A percentile compares a stretch with the other conserved stretches of the same genome.
These are phyloP conservation scores for Starmerella floris DNA, from an alignment of 805 yeast species.

Conservation along the genomic window DNA sequence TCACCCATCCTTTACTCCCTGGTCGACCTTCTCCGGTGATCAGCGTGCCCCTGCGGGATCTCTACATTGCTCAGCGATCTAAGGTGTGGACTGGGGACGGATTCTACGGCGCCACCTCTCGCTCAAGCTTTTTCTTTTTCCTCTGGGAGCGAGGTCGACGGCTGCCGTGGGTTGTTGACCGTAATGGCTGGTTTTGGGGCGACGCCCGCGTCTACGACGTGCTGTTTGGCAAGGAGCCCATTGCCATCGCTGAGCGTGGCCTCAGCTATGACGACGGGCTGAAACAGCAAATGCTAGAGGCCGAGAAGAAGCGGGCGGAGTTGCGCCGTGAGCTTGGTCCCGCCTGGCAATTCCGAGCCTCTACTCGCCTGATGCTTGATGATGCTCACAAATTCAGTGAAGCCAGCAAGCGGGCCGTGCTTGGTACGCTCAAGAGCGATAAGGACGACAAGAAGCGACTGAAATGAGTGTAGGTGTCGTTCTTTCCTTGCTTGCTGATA, in stretches of 20 bases:
- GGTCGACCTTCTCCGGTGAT: conserved; percentile 63
- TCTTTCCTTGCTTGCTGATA: no score
- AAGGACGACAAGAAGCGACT: conserved; percentile 2
- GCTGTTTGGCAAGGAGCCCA: conserved; percentile 63
- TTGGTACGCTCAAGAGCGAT: conserved; percentile 7
- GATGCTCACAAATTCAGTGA: conserved; percentile 28
- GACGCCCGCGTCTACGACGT: conserved; percentile 77
- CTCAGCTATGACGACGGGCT: conserved; percentile 47
- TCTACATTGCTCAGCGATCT: conserved; percentile 45
- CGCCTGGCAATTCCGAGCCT: conserved; percentile 45
- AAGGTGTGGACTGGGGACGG: conserved; percentile 82
- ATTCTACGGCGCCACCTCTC: conserved; percentile 69
- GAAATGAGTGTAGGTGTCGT: conserved; percentile 1
- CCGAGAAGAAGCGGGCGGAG: conserved; percentile 37
- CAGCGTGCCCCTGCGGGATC: conserved; percentile 45
- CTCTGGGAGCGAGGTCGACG: conserved; percentile 44
- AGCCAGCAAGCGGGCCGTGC: conserved; percentile 20
- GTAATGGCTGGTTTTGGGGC: conserved; percentile 86
- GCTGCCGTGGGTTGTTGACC: conserved; percentile 64
- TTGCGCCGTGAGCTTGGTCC: conserved; percentile 44
- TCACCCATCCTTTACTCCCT: conserved; percentile 65
- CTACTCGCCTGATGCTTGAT: conserved; percentile 33
- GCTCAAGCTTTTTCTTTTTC: conserved; percentile 58
- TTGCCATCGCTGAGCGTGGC: conserved; percentile 66
- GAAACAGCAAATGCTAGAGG: conserved; percentile 36